These are phyloP conservation scores for Eucalyptus virginea DNA, from an alignment of 345 rosid genomes.

Conservation along the genomic window DNA sequence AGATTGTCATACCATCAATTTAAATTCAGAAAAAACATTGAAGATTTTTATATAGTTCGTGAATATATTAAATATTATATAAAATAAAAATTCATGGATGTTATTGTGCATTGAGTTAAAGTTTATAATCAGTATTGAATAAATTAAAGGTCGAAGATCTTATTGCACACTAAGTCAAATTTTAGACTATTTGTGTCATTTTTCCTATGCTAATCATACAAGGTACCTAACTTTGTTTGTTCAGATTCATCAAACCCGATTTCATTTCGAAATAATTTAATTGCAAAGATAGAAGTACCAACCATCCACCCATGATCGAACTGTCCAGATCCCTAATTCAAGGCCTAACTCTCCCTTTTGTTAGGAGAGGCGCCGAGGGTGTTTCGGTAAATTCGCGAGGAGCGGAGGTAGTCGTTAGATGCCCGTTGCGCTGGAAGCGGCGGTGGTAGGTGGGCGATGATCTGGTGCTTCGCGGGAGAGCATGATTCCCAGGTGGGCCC, in stretches of 20 bases:
- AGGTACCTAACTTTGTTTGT: background rate
- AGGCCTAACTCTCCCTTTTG: background rate
- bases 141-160: rapidly evolving
- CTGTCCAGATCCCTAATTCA: background rate
- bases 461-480: background rate
- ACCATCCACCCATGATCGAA: background rate
- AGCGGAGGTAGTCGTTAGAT: background rate
- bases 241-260: background rate
- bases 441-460: background rate
- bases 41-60: rapidly evolving
- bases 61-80: background rate
- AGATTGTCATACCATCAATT: background rate
- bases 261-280: background rate
- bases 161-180: rapidly evolving
- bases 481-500: background rate
- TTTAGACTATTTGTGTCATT: rapidly evolving
- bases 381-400: background rate
- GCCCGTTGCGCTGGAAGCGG: background rate
- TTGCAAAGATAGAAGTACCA: background rate
- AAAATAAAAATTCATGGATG: background rate
- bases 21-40: rapidly evolving
- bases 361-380: background rate
- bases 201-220: background rate
- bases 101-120: rapidly evolving
- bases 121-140: rapidly evolving